A percentile compares a stretch with the other conserved stretches of the same genome.
Evolutionary conservation across 306 rosid species (phyloP).

Genomic region (Malus fusca): DNA sequence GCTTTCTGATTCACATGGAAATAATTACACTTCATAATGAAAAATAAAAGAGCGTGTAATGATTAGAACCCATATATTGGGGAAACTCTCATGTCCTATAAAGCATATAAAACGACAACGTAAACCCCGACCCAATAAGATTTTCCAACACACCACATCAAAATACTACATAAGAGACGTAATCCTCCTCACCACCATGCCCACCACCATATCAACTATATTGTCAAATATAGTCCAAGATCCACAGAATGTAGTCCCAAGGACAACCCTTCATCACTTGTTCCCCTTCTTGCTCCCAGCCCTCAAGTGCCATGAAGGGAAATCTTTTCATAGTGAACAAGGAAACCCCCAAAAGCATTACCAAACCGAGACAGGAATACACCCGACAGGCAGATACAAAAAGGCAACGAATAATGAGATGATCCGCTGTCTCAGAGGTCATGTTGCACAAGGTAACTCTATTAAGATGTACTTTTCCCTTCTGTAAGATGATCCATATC

Average conservation of each 20-base stretch:
- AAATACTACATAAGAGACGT: constrained; percentile 19
- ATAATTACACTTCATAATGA: not conserved
- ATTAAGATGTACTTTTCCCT: constrained; percentile 49
- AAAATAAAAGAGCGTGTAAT: not conserved
- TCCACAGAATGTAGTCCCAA: constrained; percentile 43
- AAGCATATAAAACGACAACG: constrained; percentile 2
- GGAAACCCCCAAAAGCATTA: constrained; percentile 49
- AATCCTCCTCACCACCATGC: constrained; percentile 20
- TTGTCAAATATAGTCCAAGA: constrained; percentile 29
- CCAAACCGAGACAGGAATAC: constrained; percentile 61
- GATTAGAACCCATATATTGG: constrained; percentile 8
- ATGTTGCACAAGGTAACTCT: constrained; percentile 47
- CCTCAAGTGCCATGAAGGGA: constrained; percentile 42
- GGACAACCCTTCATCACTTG: constrained; percentile 50
- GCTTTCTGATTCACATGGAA: not conserved
- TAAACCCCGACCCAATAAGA: constrained; percentile 23
- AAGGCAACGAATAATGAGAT: constrained; percentile 46
- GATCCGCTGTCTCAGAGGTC: constrained; percentile 57
- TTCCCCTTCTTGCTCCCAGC: constrained; percentile 56
- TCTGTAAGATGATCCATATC: constrained; percentile 58
- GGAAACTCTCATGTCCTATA: constrained; percentile 3
- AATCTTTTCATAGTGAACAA: constrained; percentile 34
- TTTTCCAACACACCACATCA: constrained; percentile 22
- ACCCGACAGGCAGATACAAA: constrained; percentile 44
- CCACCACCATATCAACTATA: constrained; percentile 10